Evolutionary conservation across 1,284 basidiomycete genomes (phyloP).

Genomic region (Ganoderma boninense): DNA sequence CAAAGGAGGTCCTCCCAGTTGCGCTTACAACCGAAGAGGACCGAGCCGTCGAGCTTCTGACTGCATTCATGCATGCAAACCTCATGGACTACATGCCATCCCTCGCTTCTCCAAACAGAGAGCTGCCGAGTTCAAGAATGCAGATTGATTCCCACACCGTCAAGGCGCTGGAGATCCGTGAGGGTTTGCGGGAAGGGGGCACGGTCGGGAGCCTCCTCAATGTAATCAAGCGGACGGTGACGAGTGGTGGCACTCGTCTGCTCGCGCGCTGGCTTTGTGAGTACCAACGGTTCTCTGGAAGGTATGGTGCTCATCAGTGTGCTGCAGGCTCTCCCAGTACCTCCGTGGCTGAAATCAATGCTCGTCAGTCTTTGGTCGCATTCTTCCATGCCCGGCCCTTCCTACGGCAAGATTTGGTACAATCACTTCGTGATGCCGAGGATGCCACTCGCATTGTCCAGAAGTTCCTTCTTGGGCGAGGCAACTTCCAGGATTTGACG

Average conservation of each 20-base stretch:
- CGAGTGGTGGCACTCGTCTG: constrained; percentile 82
- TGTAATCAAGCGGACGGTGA: constrained; percentile 82
- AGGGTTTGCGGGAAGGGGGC: constrained; percentile 79
- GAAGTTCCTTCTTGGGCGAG: constrained; percentile 76
- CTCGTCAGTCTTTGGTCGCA: constrained; percentile 83
- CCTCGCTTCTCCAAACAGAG: constrained; percentile 67
- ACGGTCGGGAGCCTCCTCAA: constrained; percentile 80
- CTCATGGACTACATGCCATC: constrained; percentile 84
- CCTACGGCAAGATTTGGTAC: constrained; percentile 74
- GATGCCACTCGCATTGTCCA: constrained; percentile 86
- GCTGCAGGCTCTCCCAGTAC: constrained; percentile 87
- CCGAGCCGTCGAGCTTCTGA: constrained; percentile 72
- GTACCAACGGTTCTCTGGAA: constrained; percentile 34
- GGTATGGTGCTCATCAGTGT: constrained; percentile 4
- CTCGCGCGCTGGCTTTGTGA: constrained; percentile 81
- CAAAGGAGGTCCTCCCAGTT: constrained; percentile 16
- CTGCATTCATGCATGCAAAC: constrained; percentile 73
- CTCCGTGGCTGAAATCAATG: constrained; percentile 74
- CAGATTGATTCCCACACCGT: constrained; percentile 93
- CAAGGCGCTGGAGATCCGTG: constrained; percentile 87
- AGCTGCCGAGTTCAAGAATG: constrained; percentile 71
- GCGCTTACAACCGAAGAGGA: constrained; percentile 50
- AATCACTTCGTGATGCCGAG: constrained; percentile 65
- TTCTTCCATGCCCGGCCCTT: constrained; percentile 73
- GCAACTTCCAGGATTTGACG: constrained; percentile 72